Conservation (phyloP, 345 rosid genomes). For the Salix koriyanagi region DNA sequence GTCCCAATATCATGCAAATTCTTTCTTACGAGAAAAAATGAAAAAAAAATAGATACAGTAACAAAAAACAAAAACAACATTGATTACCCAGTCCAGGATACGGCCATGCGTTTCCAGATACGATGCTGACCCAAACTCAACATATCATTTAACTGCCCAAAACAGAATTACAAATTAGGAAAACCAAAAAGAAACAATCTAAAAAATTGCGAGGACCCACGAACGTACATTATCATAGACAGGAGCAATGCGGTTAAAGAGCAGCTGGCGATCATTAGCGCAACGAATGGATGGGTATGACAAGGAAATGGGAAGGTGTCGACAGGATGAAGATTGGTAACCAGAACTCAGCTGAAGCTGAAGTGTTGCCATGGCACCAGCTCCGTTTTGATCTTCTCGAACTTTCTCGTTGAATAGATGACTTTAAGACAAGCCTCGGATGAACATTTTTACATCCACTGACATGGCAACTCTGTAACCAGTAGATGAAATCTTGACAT, state of each 20-base stretch:
- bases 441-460: neutral
- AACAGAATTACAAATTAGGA: neutral
- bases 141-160: constrained; percentile 65
- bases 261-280: constrained; percentile 50
- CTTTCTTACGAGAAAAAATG: neutral
- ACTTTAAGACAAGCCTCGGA: too few species aligned
- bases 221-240: constrained; percentile 65
- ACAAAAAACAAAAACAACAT: neutral
- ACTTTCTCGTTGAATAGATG: neutral
- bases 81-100: constrained; percentile 59
- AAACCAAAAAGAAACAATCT: neutral
- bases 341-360: constrained; percentile 16
- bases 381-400: neutral
- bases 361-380: constrained; percentile 28
- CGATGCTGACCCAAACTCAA: constrained; percentile 84
- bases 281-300: constrained; percentile 26
- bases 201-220: neutral
- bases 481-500: neutral
- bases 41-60: neutral
- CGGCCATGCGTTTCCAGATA: constrained; percentile 82
- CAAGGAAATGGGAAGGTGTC: neutral
- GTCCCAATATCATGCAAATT: constrained; percentile 1
- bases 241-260: constrained; percentile 78
- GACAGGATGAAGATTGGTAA: neutral
- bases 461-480: neutral